phyloP scores from a whole-genome alignment of 805 yeast species.

The Teunomyces funiuensis region DNA sequence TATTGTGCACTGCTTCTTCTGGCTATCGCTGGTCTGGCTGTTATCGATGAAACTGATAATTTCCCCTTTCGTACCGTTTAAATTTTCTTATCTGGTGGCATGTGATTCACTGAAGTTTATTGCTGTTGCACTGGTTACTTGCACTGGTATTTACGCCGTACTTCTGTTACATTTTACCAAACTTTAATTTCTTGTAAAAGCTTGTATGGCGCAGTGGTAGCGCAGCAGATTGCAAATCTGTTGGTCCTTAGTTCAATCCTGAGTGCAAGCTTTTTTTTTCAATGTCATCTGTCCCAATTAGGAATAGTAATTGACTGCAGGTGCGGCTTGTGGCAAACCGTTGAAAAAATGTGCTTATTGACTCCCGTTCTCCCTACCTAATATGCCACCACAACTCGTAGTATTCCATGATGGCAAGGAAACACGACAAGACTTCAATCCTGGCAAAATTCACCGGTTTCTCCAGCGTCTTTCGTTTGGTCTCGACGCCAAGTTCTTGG shows the following conservation, averaged over 20 bases:
- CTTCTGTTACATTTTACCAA: too few species aligned
- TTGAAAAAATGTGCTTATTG: too few species aligned
- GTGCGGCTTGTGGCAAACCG: neutral
- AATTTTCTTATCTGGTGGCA: too few species aligned
- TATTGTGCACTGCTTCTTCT: too few species aligned
- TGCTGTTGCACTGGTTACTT: too few species aligned
- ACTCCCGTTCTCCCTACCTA: neutral
- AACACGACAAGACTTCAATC: neutral
- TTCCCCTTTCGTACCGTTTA: too few species aligned
- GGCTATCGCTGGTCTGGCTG: too few species aligned
- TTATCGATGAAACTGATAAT: too few species aligned
- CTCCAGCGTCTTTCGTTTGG: slow-evolving; percentile 7
- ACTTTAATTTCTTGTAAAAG: slow-evolving; percentile 20
- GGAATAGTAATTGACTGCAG: neutral
- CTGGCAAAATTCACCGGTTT: slow-evolving; percentile 6
- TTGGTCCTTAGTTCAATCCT: slow-evolving; percentile 97
- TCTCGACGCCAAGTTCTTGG: slow-evolving; percentile 10
- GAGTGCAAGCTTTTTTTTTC: slow-evolving; percentile 73
- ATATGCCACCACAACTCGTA: neutral
- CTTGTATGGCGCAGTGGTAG: slow-evolving; percentile 96
- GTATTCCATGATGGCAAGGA: neutral
- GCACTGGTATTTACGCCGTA: too few species aligned
- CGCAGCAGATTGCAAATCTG: slow-evolving; percentile 99
- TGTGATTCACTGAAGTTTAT: too few species aligned
- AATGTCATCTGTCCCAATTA: neutral